These are phyloP conservation scores for Candida awuae DNA, from an alignment of 805 yeast species.

Conservation along the genomic window DNA sequence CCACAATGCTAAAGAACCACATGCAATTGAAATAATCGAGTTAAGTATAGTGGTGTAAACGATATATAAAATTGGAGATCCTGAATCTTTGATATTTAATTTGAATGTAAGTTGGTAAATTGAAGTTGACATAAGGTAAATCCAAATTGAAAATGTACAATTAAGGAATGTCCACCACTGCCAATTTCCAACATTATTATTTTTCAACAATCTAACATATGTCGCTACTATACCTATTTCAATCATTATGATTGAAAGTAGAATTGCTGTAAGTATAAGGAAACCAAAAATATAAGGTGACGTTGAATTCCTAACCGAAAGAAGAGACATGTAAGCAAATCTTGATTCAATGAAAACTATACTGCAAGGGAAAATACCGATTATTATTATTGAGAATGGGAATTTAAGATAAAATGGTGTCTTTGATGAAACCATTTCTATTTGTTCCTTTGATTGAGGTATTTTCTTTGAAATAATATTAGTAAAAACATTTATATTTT, in stretches of 20 bases:
- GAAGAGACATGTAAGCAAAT: constrained; percentile 64
- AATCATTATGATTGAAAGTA: constrained; percentile 53
- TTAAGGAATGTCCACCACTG: constrained; percentile 74
- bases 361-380: constrained; percentile 73
- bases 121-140: constrained; percentile 62
- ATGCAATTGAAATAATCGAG: constrained; percentile 53
- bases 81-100: constrained; percentile 56
- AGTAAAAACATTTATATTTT: constrained; percentile 19
- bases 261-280: constrained; percentile 49
- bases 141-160: constrained; percentile 61
- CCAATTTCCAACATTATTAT: constrained; percentile 47
- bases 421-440: constrained; percentile 10
- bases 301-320: constrained; percentile 64
- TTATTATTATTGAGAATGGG: constrained; percentile 34
- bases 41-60: constrained; percentile 64
- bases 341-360: constrained; percentile 73
- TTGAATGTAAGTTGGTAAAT: constrained; percentile 53
- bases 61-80: constrained; percentile 60
- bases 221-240: constrained; percentile 68
- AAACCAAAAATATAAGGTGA: constrained; percentile 63
- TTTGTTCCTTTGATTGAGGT: constrained; percentile 16
- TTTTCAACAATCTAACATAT: constrained; percentile 45
- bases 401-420: constrained; percentile 29
- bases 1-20: constrained; percentile 68
- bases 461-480: constrained; percentile 12